Evolutionary conservation across 257 asterid genomes (phyloP).

Genomic region (Plantago major): DNA sequence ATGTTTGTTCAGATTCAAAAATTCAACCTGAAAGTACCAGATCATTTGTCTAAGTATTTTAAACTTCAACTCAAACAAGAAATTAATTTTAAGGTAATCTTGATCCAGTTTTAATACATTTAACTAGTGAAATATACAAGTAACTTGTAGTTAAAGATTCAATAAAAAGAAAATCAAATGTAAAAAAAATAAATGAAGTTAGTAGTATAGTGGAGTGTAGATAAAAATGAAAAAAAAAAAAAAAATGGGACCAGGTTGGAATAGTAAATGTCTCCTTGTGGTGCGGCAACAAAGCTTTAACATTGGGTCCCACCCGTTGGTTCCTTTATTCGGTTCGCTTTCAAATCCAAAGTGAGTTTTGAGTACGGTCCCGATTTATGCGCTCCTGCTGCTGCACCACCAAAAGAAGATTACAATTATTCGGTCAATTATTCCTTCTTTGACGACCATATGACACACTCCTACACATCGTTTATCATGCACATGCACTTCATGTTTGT

Average conservation of each 20-base stretch:
- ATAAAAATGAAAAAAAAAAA: background rate
- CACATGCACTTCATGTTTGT: too few species aligned
- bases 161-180: too few species aligned
- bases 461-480: background rate
- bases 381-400: slow-evolving; percentile 7
- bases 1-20: too few species aligned
- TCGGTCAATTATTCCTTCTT: slow-evolving; percentile 37
- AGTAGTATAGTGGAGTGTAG: too few species aligned
- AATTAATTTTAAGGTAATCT: too few species aligned
- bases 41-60: too few species aligned
- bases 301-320: background rate
- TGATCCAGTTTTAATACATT: too few species aligned
- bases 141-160: too few species aligned
- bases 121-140: too few species aligned
- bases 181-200: too few species aligned
- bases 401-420: slow-evolving; percentile 19
- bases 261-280: background rate
- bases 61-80: too few species aligned
- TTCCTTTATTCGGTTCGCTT: slow-evolving; percentile 18
- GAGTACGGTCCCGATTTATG: slow-evolving; percentile 29
- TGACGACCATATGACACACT: slow-evolving; percentile 3
- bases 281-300: background rate
- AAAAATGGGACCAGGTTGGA: background rate
- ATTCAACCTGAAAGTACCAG: too few species aligned
- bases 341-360: slow-evolving; percentile 26